These are phyloP conservation scores for Venturia oleaginea DNA, from an alignment of 2,329 filamentous ascomycete species.

Conservation along the genomic window DNA sequence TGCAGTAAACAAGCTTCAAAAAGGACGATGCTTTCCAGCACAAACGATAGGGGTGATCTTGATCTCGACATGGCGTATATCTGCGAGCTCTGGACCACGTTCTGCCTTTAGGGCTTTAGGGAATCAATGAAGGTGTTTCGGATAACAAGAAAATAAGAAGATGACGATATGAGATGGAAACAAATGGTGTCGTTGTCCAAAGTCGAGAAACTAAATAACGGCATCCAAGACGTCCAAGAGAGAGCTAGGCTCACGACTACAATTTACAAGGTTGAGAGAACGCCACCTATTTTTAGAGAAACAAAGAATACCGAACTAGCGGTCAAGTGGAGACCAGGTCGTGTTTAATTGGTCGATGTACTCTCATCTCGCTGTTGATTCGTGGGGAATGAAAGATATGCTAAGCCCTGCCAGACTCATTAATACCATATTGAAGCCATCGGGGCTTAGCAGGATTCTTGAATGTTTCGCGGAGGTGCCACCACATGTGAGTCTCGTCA, in stretches of 20 bases:
- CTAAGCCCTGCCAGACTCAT: neutral
- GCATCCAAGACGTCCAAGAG: no score
- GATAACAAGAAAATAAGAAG: neutral
- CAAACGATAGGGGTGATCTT: neutral
- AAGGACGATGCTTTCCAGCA: constrained; percentile 6
- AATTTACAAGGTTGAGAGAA: neutral
- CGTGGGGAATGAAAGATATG: neutral
- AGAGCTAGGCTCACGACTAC: neutral
- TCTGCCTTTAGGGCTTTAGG: no score
- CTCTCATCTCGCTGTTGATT: no score
- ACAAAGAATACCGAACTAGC: neutral
- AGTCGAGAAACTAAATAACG: no score
- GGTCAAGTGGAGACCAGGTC: neutral
- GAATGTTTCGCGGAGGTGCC: neutral
- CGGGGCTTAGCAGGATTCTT: neutral
- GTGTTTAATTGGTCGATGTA: neutral
- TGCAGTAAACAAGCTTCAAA: constrained; percentile 10
- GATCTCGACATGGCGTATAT: neutral
- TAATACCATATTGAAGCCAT: neutral
- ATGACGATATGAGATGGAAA: no score
- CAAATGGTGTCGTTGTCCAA: neutral
- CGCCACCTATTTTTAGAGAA: neutral
- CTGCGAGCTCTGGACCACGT: no score
- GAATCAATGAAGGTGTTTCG: no score
- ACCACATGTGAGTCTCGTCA: no score